These are phyloP conservation scores for Skeletonema tropicum DNA, from an alignment of 108 stramenopile species.

Conservation along the genomic window DNA sequence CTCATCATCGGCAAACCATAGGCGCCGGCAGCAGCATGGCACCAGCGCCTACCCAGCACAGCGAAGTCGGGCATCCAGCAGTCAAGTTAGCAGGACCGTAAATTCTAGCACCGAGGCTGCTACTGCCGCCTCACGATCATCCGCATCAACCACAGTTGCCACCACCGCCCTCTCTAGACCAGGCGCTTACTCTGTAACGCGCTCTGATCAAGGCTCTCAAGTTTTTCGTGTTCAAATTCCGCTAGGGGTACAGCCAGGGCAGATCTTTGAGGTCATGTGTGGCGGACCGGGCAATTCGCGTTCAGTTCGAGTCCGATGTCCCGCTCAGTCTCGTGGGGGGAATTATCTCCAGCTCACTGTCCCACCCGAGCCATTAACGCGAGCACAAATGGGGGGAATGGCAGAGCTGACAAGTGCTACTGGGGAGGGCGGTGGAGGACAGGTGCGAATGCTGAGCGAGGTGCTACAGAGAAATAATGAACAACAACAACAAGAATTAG, in stretches of 20 bases:
- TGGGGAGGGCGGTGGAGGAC: slow-evolving; percentile 61
- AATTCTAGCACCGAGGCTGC: background rate
- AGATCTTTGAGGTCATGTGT: slow-evolving; percentile 78
- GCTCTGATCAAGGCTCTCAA: slow-evolving; percentile 63
- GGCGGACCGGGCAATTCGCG: slow-evolving; percentile 52
- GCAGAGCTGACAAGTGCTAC: slow-evolving; percentile 65
- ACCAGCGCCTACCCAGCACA: slow-evolving; percentile 1
- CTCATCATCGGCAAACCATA: background rate
- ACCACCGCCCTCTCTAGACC: slow-evolving; percentile 38
- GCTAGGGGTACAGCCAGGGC: slow-evolving; percentile 62
- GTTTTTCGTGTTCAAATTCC: slow-evolving; percentile 88
- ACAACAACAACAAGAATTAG: background rate
- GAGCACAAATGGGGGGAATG: slow-evolving; percentile 50
- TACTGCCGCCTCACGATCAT: background rate
- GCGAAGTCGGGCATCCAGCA: background rate
- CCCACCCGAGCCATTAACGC: slow-evolving; percentile 71
- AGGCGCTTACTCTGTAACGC: slow-evolving; percentile 67
- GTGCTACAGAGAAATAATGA: slow-evolving; percentile 54
- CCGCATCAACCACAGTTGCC: background rate
- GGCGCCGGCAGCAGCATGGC: background rate
- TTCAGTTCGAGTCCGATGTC: slow-evolving; percentile 82
- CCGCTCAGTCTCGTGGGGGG: slow-evolving; percentile 68
- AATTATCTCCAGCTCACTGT: slow-evolving; percentile 81
- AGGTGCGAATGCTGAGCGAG: slow-evolving; percentile 65
- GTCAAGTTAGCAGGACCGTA: background rate